Evolutionary conservation across 2,329 filamentous ascomycete species (phyloP).

Genomic region (Nannizziopsis arthrosporioides): DNA sequence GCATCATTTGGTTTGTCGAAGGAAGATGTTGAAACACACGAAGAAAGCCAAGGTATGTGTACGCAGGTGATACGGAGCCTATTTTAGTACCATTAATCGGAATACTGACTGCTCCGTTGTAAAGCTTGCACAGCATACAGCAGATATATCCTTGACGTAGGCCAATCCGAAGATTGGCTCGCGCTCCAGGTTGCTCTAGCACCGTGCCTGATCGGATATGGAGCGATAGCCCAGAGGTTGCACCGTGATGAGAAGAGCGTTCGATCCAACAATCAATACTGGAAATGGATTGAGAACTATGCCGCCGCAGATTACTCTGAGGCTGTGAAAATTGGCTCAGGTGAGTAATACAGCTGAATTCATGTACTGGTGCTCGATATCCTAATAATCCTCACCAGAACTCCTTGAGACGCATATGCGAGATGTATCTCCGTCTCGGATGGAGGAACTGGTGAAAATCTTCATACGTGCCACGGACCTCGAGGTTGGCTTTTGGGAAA

Average conservation of each 20-base stretch:
- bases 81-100: background rate
- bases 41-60: constrained; percentile 59
- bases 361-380: too few relatives aligned
- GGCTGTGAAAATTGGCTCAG: constrained; percentile 58
- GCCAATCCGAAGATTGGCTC: constrained; percentile 76
- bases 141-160: constrained; percentile 77
- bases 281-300: constrained; percentile 87
- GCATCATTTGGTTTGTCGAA: constrained; percentile 64
- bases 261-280: constrained; percentile 61
- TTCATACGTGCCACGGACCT: constrained; percentile 79
- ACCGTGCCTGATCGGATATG: constrained; percentile 84
- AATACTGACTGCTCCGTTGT: background rate
- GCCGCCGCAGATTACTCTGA: constrained; percentile 64
- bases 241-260: constrained; percentile 49
- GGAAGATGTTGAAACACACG: constrained; percentile 57
- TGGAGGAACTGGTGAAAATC: constrained; percentile 73
- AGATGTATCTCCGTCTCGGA: constrained; percentile 58
- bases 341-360: constrained; percentile 36
- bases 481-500: constrained; percentile 65
- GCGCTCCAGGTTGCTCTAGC: constrained; percentile 74
- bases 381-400: constrained; percentile 33
- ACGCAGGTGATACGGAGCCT: background rate
- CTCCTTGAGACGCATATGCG: constrained; percentile 64
- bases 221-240: constrained; percentile 61
- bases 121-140: constrained; percentile 70